Evolutionary conservation across 176 grass and related monocot species (phyloP).

Genomic region (Avena insularis): DNA sequence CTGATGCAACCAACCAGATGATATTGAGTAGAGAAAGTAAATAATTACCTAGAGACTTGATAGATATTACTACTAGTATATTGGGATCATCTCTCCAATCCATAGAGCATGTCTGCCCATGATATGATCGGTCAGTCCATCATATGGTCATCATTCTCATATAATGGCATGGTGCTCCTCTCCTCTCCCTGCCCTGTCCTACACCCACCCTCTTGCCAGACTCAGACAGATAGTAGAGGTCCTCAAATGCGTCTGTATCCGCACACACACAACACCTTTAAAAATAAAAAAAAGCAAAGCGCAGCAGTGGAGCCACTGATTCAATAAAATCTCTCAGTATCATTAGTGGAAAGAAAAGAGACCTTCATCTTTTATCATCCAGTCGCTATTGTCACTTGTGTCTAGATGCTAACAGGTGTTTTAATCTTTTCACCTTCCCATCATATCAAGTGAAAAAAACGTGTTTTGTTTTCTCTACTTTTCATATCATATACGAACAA

Average conservation of each 20-base stretch:
- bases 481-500: not conserved
- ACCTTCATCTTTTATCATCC: too few relatives aligned
- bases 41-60: not conserved
- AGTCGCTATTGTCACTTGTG: not conserved
- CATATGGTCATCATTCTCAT: constrained; percentile 55
- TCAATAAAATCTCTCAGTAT: constrained; percentile 1
- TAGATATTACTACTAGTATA: not conserved
- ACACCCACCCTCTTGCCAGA: not conserved
- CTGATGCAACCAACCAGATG: not conserved
- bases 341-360: not conserved
- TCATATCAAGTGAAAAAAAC: too few relatives aligned
- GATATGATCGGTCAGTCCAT: constrained; percentile 19
- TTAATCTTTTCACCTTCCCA: too few relatives aligned
- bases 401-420: not conserved
- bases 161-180: constrained; percentile 20
- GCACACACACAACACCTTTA: not conserved
- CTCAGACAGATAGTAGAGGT: not conserved
- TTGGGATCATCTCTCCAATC: not conserved
- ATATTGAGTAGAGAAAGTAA: constrained; percentile 29
- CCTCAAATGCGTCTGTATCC: not conserved
- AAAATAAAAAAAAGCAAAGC: not conserved
- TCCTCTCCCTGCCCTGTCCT: too few relatives aligned
- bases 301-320: not conserved
- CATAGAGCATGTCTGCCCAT: not conserved
- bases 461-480: too few relatives aligned